A percentile compares a stretch with the other conserved stretches of the same genome.
phyloP scores from a whole-genome alignment of 306 rosid genomes.

The Rosa chinensis region DNA sequence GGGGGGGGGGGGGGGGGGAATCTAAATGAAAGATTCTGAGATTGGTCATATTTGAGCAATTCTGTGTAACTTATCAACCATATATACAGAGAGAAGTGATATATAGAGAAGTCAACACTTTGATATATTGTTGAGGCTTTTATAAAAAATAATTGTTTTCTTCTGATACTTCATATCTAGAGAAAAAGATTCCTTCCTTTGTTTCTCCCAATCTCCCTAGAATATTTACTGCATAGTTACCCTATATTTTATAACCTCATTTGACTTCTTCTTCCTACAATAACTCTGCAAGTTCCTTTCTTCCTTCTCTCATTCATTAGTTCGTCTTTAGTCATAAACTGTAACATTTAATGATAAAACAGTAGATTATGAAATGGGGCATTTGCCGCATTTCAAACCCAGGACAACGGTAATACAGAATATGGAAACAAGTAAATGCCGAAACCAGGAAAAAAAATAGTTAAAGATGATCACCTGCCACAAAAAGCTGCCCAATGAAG shows the following conservation, averaged over 20 bases:
- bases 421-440: background rate
- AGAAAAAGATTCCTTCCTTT: background rate
- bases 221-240: background rate
- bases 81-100: background rate
- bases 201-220: background rate
- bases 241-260: background rate
- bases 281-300: background rate
- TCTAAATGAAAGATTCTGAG: background rate
- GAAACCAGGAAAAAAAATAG: background rate
- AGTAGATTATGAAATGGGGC: background rate
- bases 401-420: conserved; percentile 1
- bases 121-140: background rate
- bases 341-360: background rate
- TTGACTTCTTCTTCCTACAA: background rate
- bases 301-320: background rate
- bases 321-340: background rate
- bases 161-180: background rate
- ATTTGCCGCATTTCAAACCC: background rate
- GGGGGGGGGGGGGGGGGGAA: too few species aligned
- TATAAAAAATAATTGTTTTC: background rate
- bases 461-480: conserved; percentile 64
- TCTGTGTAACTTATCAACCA: background rate
- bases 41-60: background rate
- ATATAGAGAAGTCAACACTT: background rate
- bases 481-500: conserved; percentile 95